Base-by-base conservation (phyloP, 495 filamentous ascomycete species). In the Podospora didyma region DNA sequence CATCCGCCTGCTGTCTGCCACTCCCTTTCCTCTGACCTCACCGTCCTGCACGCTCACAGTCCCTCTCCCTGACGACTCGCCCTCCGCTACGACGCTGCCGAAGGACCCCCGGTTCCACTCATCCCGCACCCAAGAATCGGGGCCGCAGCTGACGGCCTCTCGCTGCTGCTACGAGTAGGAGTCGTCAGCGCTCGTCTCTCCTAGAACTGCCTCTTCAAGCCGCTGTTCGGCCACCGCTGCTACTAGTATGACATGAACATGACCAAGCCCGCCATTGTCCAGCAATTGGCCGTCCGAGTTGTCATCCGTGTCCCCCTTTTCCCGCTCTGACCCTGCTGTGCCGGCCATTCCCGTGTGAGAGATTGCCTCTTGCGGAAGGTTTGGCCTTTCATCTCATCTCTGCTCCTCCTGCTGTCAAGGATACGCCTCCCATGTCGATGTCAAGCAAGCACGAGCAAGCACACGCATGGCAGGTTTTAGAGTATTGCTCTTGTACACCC, bases 281-380 rank as follows among this genome's bases (percentile, higher is more conserved):
- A 56, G 19, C 54, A 50, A 49, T 63, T 56, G 65, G 61, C 47
- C 57, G 58, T 47, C 26, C 26, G 35, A 55, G 59, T 51, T 46
- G 55, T 62, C 55, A 58, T 50, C 59, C 56, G 51, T 59, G 46
- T 42, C 51, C 41, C 53, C 49, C 46, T 17, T 53, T 46, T 51
- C 39, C 64, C 60, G 62, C 62, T 61, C 58, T 61, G 64, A 60
- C 61, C 61, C 49, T 67, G 51, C 58, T 59, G 58, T 63, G 49
- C 57, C 64, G 49, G 57, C 63, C 59, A 61, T 55, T 68, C 62
- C 65, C 57, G 69, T 63, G 65, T 50, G 55, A 54, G 58, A 65
- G 57, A 54, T 57, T 69, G 53, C 65, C 66, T 55, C 56, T 69
- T 69, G 67, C 28, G 62, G 67, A 66, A 70, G 62, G 65, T 66